These are phyloP conservation scores for Ettlia oleoabundans DNA, from an alignment of 139 green algal species.

Conservation along the genomic window DNA sequence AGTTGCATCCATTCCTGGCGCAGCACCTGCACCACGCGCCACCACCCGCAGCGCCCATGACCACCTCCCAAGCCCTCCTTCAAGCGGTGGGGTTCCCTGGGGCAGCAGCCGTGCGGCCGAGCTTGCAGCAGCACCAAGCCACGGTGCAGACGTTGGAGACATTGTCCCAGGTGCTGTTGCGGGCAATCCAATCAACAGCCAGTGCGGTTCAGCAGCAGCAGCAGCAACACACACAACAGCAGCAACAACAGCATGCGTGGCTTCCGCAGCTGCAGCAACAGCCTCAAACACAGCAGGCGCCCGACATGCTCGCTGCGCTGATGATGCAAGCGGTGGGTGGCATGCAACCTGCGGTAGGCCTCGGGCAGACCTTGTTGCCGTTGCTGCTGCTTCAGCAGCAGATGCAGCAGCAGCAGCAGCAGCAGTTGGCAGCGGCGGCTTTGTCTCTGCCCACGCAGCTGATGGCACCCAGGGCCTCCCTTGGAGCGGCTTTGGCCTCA, in stretches of 20 bases:
- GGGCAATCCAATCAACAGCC: neutral
- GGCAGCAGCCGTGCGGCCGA: too few relatives aligned
- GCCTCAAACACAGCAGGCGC: neutral
- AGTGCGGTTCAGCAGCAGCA: neutral
- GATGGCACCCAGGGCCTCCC: too few relatives aligned
- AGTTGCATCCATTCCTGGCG: neutral
- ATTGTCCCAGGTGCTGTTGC: neutral
- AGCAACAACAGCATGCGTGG: neutral
- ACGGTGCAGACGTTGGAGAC: neutral
- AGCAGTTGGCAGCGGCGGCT: too few relatives aligned
- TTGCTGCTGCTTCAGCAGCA: neutral
- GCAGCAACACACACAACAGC: neutral
- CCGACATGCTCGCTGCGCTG: neutral
- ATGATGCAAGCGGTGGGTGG: neutral
- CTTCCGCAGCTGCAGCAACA: neutral
- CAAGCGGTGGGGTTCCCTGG: too few relatives aligned
- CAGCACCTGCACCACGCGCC: neutral
- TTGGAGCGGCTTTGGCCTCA: too few relatives aligned
- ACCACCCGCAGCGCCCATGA: too few relatives aligned
- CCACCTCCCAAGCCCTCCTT: neutral
- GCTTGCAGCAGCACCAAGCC: neutral
- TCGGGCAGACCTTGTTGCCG: neutral
- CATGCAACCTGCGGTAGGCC: neutral
- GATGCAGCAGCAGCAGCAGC: neutral
- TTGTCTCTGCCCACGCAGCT: too few relatives aligned